Evolutionary conservation across 495 filamentous ascomycete species (phyloP), one percentile per base, ranked within the genome.

Genomic region (Friedmanniomyces simplex): DNA sequence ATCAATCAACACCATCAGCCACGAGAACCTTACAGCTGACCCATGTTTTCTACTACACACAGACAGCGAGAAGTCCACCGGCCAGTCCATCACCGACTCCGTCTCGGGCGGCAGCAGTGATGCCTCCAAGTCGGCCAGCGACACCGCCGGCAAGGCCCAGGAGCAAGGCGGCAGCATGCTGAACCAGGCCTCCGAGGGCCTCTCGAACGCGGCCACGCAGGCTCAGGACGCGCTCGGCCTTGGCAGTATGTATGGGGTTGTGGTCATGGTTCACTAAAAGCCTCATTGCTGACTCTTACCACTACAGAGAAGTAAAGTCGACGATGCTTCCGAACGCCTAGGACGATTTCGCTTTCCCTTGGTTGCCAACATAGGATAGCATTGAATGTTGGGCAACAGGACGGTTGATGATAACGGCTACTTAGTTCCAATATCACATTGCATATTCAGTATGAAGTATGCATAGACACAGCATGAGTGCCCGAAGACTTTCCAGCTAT

Each of bases 61-160:
- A 71, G 72, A 71, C 24, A 65, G 63, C 43, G 64, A 78, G 54
- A 81, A 81, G 66, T 77, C 74, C 28, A 67, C 71, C 34, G 67
- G 69, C 58, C 79, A 83, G 68, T 72, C 77, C 64, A 37, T 71
- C 34, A 62, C 66, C 52, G 80, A 83, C 67, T 58, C 61, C 62
- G 68, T 70, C 57, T 72, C 75, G 62, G 63, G 60, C 49, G 61
- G 61, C 53, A 51, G 53, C 54, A 61, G 61, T 43, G 55, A 67
- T 25, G 61, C 65, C 36, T 52, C 49, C 26, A 52, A 52, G 20
- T 18, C 18, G 3, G 46, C 46, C 25, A 14, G 14, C 18, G 24
- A 50, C 46, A 16, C 18, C 24, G 25, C 46, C 22, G 46, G 46
- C 24, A 16, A 50, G 13, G 46, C 46, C 25, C 46, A 50, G 46